Evolutionary conservation across 495 filamentous ascomycete genomes (phyloP).

Genomic region (Neurospora sp.): DNA sequence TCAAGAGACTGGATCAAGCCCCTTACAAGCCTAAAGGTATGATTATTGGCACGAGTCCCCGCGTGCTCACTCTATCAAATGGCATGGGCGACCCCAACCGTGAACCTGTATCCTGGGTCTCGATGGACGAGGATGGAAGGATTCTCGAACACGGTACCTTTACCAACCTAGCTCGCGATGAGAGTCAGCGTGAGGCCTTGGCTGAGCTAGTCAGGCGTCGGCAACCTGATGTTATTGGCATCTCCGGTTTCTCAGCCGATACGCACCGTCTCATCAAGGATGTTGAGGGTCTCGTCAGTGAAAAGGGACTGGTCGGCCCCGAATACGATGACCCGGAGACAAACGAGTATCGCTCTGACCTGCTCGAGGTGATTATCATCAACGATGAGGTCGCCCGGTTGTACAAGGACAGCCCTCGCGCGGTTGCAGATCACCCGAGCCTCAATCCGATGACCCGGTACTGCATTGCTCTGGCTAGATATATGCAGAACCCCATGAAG

Average conservation of each 20-base stretch:
- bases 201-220: constrained; percentile 63
- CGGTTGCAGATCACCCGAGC: constrained; percentile 69
- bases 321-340: constrained; percentile 55
- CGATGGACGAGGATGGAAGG: constrained; percentile 84
- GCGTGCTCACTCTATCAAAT: constrained; percentile 76
- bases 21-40: constrained; percentile 94
- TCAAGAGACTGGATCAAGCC: constrained; percentile 83
- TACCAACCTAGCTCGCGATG: constrained; percentile 63
- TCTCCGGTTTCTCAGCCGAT: constrained; percentile 84
- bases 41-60: constrained; percentile 75
- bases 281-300: constrained; percentile 61
- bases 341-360: constrained; percentile 57
- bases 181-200: constrained; percentile 51
- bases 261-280: constrained; percentile 75
- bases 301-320: constrained; percentile 62
- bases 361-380: constrained; percentile 77
- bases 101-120: constrained; percentile 84
- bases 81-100: constrained; percentile 62
- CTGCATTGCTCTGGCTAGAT: constrained; percentile 78
- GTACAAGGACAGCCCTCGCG: constrained; percentile 81
- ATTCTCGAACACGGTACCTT: constrained; percentile 85
- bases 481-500: constrained; percentile 87
- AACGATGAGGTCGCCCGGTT: constrained; percentile 93
- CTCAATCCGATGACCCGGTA: constrained; percentile 69
- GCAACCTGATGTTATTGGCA: constrained; percentile 79